Evolutionary conservation across 2,329 filamentous ascomycete species (phyloP), one percentile per base, ranked within the genome.

Genomic region (Fusarium beomiforme): DNA sequence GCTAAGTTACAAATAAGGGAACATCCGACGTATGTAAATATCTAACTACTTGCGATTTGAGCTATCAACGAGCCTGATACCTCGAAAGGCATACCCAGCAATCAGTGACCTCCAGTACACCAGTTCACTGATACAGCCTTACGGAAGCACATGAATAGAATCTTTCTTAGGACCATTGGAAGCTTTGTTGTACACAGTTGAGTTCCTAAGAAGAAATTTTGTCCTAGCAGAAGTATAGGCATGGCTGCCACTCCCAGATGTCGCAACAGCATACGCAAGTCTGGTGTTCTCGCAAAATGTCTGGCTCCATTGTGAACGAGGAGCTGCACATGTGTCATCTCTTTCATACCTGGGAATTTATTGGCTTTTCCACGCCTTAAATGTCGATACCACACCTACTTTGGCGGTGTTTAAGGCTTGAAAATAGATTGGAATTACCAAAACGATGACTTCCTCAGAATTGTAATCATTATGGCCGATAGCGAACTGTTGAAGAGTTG

Each of bases 131-230:
- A 42, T 23, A 16, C 13, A 29, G 24, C 12, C n/a, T n/a, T 42
- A 93, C 91, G 91, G 93, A 62, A 93, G 80, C 80, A 93, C 88
- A 78, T 91, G 93, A 34, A 85, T 87, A 0, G 91, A 91, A 77
- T 92, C 85, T 81, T 89, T 91, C 5, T 82, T 82, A 19, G 87
- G 84, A 76, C 91, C 94, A 49, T 87, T 82, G 78, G 93, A 93
- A 13, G 88, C 89, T 78, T 92, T 87, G 63, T 84, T 86, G 76
- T 93, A 94, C 21, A 89, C 89, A 31, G 85, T 84, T 33, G 90
- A 92, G 75, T 93, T 93, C 1, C 87, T 85, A 81, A 91, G 88
- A 0, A 90, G 90, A 7, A 90, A 89, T 72, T 86, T 74, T 31
- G 91, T 88, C 21, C 91, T 85, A 7, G 88, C 88, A 73, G 86